Conservation (phyloP, 306 rosid species). For the Vachellia collinsii region DNA sequence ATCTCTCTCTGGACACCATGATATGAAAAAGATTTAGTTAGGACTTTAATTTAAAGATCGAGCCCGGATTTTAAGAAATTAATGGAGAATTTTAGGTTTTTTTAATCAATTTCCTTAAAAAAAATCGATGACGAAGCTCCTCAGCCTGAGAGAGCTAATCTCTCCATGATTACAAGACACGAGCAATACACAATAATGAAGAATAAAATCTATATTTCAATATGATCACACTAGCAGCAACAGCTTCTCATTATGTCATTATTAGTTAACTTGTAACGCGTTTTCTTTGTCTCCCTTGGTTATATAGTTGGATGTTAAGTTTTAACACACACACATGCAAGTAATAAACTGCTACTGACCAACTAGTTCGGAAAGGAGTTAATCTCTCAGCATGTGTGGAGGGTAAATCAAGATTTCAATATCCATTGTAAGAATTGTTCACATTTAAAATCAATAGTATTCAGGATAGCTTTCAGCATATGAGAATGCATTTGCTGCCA, state of each 20-base stretch:
- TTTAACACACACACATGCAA: too few relatives aligned
- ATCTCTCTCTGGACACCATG: not conserved
- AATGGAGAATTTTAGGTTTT: not conserved
- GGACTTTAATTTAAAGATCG: not conserved
- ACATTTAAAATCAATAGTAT: too few relatives aligned
- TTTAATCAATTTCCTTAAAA: not conserved
- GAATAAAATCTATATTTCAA: not conserved
- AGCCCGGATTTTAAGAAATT: not conserved
- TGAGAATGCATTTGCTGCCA: too few relatives aligned
- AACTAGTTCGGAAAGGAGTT: too few relatives aligned
- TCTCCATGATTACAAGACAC: constrained; percentile 27
- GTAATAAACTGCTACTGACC: too few relatives aligned
- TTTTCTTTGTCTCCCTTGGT: not conserved
- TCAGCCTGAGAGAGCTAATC: not conserved
- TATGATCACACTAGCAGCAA: not conserved
- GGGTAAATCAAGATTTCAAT: too few relatives aligned
- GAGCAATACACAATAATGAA: not conserved
- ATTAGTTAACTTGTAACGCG: not conserved
- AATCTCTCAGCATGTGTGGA: too few relatives aligned
- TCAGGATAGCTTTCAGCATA: too few relatives aligned
- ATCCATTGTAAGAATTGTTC: too few relatives aligned
- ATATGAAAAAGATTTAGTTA: not conserved
- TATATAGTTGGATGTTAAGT: too few relatives aligned
- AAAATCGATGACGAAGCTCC: not conserved
- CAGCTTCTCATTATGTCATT: not conserved